A percentile compares a stretch with the other conserved stretches of the same genome.
These are phyloP conservation scores for Pelagophyceae sp. DNA, from an alignment of 352 stramenopile species.

Conservation along the genomic window DNA sequence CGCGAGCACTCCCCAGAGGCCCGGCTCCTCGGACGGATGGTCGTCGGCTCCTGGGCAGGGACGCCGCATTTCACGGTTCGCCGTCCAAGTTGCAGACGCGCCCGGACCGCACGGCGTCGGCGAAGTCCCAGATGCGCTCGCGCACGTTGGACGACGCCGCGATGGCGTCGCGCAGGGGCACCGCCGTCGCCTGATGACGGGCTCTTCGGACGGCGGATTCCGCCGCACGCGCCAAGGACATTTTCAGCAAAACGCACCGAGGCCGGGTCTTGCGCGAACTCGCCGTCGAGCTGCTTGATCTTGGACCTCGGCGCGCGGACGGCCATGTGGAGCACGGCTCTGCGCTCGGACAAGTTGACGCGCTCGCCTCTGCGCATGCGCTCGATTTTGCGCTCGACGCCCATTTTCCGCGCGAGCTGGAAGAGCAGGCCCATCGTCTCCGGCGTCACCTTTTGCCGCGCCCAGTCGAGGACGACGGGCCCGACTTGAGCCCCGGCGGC, in stretches of 20 bases:
- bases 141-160: slow-evolving; percentile 89
- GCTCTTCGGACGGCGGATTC: slow-evolving; percentile 51
- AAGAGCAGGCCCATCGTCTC: slow-evolving; percentile 75
- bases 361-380: slow-evolving; percentile 87
- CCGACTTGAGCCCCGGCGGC: too few species aligned
- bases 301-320: slow-evolving; percentile 61
- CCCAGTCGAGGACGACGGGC: slow-evolving; percentile 88
- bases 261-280: too few species aligned
- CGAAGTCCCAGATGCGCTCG: slow-evolving; percentile 42
- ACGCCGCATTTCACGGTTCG: too few species aligned
- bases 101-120: slow-evolving; percentile 39
- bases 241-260: slow-evolving; percentile 85
- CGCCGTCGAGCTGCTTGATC: slow-evolving; percentile 83
- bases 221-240: slow-evolving; percentile 71
- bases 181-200: slow-evolving; percentile 41
- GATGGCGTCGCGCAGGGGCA: slow-evolving; percentile 48
- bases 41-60: too few species aligned
- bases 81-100: slow-evolving; percentile 48
- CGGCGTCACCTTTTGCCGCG: slow-evolving; percentile 75
- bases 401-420: slow-evolving; percentile 72
- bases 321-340: slow-evolving; percentile 91
- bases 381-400: slow-evolving; percentile 67
- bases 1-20: too few species aligned
- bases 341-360: slow-evolving; percentile 93
- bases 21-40: too few species aligned